A percentile compares a stretch with the other conserved stretches of the same genome.
Evolutionary conservation across 2,329 filamentous ascomycete genomes (phyloP).

Genomic region (Pseudogymnoascus sp.): DNA sequence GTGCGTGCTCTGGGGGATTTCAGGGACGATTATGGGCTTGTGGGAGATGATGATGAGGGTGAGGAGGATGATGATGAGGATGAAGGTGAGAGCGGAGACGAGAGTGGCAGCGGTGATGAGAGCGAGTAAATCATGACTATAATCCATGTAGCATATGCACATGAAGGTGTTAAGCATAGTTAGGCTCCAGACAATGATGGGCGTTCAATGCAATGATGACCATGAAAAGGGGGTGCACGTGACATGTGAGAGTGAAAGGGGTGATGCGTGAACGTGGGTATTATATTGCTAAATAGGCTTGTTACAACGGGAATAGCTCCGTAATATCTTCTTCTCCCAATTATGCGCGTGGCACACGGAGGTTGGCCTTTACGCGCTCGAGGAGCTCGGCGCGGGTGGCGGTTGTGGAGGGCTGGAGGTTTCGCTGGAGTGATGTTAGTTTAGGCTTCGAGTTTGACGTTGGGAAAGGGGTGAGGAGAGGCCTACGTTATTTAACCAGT

Average conservation of each 20-base stretch:
- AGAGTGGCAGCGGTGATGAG: conserved; percentile 12
- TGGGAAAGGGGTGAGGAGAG: conserved; percentile 12
- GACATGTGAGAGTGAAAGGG: not conserved
- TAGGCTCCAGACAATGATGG: not conserved
- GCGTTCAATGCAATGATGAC: not conserved
- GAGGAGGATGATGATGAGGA: conserved; percentile 30
- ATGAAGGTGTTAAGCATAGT: not conserved
- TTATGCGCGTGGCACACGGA: conserved; percentile 37
- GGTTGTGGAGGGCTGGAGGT: conserved; percentile 48
- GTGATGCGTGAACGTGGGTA: not conserved
- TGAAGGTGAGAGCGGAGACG: conserved; percentile 19
- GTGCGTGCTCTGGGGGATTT: conserved; percentile 68
- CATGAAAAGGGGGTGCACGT: conserved; percentile 2
- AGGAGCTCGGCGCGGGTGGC: conserved; percentile 56
- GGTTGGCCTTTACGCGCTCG: conserved; percentile 60
- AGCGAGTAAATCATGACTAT: not conserved
- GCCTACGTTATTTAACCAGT: conserved; percentile 73
- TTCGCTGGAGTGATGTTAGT: conserved; percentile 40
- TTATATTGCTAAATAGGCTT: conserved; percentile 2
- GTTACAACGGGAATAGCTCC: not conserved
- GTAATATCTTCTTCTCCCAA: not conserved
- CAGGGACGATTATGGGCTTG: conserved; percentile 81
- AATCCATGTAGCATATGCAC: not conserved
- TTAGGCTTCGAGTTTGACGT: not conserved
- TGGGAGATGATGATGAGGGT: conserved; percentile 49